Evolutionary conservation across 257 asterid species (phyloP).

Genomic region (Ehretia macrophylla): DNA sequence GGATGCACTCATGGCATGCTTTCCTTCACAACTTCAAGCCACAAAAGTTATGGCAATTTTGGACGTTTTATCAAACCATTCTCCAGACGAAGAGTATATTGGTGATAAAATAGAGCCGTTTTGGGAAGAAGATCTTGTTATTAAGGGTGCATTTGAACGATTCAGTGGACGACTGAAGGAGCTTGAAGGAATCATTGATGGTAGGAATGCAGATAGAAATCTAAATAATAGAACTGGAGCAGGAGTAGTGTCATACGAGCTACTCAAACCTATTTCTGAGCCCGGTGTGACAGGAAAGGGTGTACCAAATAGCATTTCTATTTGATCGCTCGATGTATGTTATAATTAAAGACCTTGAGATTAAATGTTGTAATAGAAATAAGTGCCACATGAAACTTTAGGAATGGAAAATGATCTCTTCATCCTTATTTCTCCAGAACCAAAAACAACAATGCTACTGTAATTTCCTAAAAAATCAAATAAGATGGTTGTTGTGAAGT

Average conservation of each 20-base stretch:
- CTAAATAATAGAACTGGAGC: slow-evolving; percentile 67
- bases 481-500: no score
- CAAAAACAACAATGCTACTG: no score
- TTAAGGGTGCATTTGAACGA: slow-evolving; percentile 46
- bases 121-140: slow-evolving; percentile 36
- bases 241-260: slow-evolving; percentile 66
- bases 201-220: slow-evolving; percentile 30
- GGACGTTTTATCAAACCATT: slow-evolving; percentile 65
- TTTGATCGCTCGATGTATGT: slow-evolving; percentile 28
- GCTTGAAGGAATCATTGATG: slow-evolving; percentile 68
- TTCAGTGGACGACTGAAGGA: slow-evolving; percentile 44
- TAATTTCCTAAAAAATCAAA: no score
- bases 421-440: no score
- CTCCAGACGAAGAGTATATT: slow-evolving; percentile 80
- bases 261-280: slow-evolving; percentile 62
- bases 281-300: slow-evolving; percentile 75
- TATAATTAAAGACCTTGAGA: no score
- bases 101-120: slow-evolving; percentile 37
- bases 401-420: no score
- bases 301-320: slow-evolving; percentile 77
- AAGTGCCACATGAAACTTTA: no score
- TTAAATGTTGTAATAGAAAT: no score
- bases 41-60: slow-evolving; percentile 41
- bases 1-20: slow-evolving; percentile 36
- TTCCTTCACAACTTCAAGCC: slow-evolving; percentile 73